A percentile compares a stretch with the other conserved stretches of the same genome.
Conservation (phyloP, 106 monocot genomes). For the Allium cepa region DNA sequence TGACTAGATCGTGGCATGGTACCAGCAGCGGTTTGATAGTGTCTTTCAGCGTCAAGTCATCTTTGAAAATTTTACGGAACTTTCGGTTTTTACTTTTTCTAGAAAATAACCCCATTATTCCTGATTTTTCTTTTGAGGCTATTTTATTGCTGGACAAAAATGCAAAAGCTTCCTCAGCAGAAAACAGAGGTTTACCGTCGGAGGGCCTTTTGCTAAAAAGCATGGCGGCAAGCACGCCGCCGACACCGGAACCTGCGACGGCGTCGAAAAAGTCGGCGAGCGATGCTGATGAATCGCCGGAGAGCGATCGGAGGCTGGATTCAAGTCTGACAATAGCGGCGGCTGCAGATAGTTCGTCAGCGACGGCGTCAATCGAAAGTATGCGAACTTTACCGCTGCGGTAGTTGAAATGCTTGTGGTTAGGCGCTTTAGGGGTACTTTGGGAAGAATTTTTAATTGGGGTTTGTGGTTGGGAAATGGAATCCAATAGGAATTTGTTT, state of each 20-base stretch:
- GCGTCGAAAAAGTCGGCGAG: conserved; percentile 88
- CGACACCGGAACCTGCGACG: conserved; percentile 80
- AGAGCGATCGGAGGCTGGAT: conserved; percentile 32
- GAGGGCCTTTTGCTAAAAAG: conserved; percentile 47
- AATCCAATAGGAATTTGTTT: conserved; percentile 41
- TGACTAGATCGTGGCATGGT: conserved; percentile 71
- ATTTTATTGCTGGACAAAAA: conserved; percentile 20
- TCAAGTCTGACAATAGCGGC: conserved; percentile 51
- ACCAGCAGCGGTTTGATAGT: conserved; percentile 71
- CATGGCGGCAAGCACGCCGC: conserved; percentile 74
- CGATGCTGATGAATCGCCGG: conserved; percentile 31
- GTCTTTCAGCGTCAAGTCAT: conserved; percentile 60
- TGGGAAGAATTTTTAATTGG: neutral
- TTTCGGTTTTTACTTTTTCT: neutral
- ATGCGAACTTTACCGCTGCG: conserved; percentile 49
- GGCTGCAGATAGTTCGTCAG: conserved; percentile 44
- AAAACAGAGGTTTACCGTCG: conserved; percentile 36
- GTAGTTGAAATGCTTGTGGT: neutral
- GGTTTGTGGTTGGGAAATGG: neutral
- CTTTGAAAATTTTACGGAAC: conserved; percentile 32
- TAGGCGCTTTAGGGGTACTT: neutral
- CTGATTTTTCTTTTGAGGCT: neutral
- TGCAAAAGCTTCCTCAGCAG: conserved; percentile 43
- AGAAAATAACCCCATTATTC: neutral
- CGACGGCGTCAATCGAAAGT: conserved; percentile 59